Conservation (phyloP, 768 basidiomycete genomes). For the Chalciporus pseudorubinellus region DNA sequence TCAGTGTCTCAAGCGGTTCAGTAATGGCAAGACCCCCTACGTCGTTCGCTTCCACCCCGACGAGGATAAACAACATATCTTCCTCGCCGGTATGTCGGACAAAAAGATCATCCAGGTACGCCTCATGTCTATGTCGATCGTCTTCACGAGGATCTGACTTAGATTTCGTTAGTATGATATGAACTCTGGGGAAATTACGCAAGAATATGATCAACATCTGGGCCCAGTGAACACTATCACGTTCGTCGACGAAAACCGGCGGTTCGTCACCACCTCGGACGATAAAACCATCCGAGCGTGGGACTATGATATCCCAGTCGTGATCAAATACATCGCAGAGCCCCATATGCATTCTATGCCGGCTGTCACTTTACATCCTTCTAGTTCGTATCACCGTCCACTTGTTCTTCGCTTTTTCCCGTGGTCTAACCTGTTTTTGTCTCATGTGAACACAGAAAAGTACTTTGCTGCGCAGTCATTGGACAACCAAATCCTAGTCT, state of each 20-base stretch:
- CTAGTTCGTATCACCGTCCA: conserved; percentile 58
- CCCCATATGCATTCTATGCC: conserved; percentile 99
- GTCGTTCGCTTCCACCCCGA: conserved; percentile 96
- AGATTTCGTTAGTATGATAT: conserved; percentile 76
- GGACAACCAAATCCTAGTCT: conserved; percentile 97
- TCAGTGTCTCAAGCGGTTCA: conserved; percentile 94
- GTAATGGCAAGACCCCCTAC: conserved; percentile 97
- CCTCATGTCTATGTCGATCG: background rate
- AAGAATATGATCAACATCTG: conserved; percentile 98
- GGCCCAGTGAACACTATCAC: conserved; percentile 99
- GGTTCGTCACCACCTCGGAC: conserved; percentile 97
- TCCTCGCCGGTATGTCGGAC: conserved; percentile 97
- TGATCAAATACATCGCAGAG: conserved; percentile 99
- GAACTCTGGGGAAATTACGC: conserved; percentile 90
- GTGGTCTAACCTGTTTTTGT: conserved; percentile 16
- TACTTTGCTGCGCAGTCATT: conserved; percentile 97
- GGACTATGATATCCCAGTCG: conserved; percentile 99
- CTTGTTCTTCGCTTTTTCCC: conserved; percentile 4
- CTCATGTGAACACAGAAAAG: conserved; percentile 56
- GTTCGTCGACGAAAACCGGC: conserved; percentile 96
- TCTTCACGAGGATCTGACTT: conserved; percentile 1
- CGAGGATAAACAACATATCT: conserved; percentile 92
- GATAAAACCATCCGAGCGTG: conserved; percentile 99
- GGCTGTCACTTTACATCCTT: conserved; percentile 93
- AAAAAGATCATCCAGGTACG: conserved; percentile 97